Base-by-base conservation (phyloP, 768 basidiomycete species). In the Naganishia vaughanmartiniae region DNA sequence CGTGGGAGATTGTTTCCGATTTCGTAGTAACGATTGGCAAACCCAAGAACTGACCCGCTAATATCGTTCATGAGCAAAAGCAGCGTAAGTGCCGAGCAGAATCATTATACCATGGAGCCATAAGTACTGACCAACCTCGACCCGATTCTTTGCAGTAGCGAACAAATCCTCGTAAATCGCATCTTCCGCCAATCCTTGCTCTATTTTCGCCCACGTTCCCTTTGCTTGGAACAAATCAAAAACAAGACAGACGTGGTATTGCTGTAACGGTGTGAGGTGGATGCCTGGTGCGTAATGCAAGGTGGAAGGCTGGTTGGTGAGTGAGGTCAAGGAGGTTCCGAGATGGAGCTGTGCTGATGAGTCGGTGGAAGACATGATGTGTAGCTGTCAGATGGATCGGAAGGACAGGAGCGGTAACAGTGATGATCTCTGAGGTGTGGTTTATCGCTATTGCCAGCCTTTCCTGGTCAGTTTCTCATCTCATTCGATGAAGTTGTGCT, bases 121-220 rank as follows among this genome's bases (percentile, higher is more conserved):
- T n/a, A n/a, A n/a, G n/a, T n/a, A 75, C 78, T 70, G 69, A 77
- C 79, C 79, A 24, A 80, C 73, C 69, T 80, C 77, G 21, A 76
- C 72, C 69, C 76, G 48, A 53, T 76, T 71, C 57, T 76, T 75
- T 19, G 73, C 72, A 28, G 65, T 73, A n/a, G 79, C 79, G 36
- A 80, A 78, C 14, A 74, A 66, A 70, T 80, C 79, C 71, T 80
- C 78, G 63, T 80, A 79, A 26, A 76, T 71, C 36, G 72, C 76
- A 71, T 80, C 76, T 69, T 80, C 78, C 0, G 71, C 70, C 66
- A 79, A 76, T 21, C 70, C 70, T 56, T 78, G 69, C 4, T 73
- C 68, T 6, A 80, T 63, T 70, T 79, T 80, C 1, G 69, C 75
- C 72, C 73, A 74, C 10, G 79, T 80, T 34, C 76, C 76, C 51